Evolutionary conservation across 2,329 filamentous ascomycete genomes (phyloP), one percentile per base, ranked within the genome.

Genomic region (Nannizziopsis barbatae): DNA sequence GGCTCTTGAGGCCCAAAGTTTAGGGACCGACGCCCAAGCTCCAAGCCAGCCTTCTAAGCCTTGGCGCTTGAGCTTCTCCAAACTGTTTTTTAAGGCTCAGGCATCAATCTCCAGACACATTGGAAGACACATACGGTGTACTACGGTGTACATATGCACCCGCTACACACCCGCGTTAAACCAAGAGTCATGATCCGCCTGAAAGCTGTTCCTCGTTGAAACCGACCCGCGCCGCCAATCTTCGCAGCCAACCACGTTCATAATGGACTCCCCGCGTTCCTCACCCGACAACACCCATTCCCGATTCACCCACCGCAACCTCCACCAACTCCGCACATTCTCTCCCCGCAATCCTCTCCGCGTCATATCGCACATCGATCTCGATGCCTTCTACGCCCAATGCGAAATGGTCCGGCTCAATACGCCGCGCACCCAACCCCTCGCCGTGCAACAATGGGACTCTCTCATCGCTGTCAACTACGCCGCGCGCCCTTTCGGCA

Each of bases 321-420:
- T 96, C 12, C 74, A 79, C 31, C 82, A 89, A 55, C 77, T 96
- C 50, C 78, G 81, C 5, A 75, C 80, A 8, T 87, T 77, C 56
- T 80, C 79, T 31, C 74, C 81, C 0, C 79, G 80, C 7, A 87
- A 80, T 44, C 90, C 90, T 1, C 74, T 98, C 32, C 81, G 92
- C 40, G 84, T 93, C 22, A 80, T 95, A 57, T 86, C 87, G 5
- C 89, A 95, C 64, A 80, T 96, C 54, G 92, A 98, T 60, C 80
- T 98, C 51, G 92, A 98, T 76, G 90, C 90, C 35, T 98, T 98
- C 68, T 98, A 98, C 65, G 84, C 85, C 2, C 92, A 98, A 71
- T 95, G 88, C 62, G 92, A 98, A 68, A 93, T 89, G 76, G 81
- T 95, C 8, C 80, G 92, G 6, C 74, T 96, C 39, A 81, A 81